Conservation (phyloP, 2,329 filamentous ascomycete genomes). For the Sporothrix pseudoabietina region DNA sequence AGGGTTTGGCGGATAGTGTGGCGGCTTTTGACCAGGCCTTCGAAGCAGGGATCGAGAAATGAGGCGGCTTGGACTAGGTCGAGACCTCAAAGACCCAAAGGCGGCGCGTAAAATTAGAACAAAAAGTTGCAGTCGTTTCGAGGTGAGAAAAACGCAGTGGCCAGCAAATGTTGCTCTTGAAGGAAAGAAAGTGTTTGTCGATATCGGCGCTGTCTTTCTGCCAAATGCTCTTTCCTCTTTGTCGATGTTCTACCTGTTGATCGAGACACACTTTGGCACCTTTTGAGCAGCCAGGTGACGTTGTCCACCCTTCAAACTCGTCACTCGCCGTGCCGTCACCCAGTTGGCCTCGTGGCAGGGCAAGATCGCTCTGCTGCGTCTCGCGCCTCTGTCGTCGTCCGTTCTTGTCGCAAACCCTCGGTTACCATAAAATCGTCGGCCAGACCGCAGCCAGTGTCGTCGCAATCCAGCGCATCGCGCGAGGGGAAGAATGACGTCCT, state of each 20-base stretch:
- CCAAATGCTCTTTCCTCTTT: background rate
- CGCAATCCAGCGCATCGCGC: slow-evolving; percentile 33
- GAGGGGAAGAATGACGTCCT: background rate
- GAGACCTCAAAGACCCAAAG: background rate
- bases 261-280: background rate
- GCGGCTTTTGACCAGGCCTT: background rate
- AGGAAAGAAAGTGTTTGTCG: background rate
- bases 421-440: slow-evolving; percentile 24
- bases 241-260: background rate
- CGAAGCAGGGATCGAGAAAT: background rate
- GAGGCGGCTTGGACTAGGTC: background rate
- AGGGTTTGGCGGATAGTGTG: background rate
- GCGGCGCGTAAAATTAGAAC: slow-evolving; percentile 7
- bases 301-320: background rate
- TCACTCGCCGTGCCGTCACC: slow-evolving; percentile 2
- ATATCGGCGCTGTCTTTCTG: background rate
- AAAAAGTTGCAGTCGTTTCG: background rate
- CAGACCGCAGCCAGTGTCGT: slow-evolving; percentile 25
- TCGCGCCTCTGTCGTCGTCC: background rate
- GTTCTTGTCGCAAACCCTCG: background rate
- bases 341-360: background rate
- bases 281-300: background rate
- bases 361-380: background rate
- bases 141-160: background rate
- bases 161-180: background rate